A percentile compares a stretch with the other conserved stretches of the same genome.
These are phyloP conservation scores for Rhynchospora pubera DNA, from an alignment of 176 grass and related monocot species.

Conservation along the genomic window DNA sequence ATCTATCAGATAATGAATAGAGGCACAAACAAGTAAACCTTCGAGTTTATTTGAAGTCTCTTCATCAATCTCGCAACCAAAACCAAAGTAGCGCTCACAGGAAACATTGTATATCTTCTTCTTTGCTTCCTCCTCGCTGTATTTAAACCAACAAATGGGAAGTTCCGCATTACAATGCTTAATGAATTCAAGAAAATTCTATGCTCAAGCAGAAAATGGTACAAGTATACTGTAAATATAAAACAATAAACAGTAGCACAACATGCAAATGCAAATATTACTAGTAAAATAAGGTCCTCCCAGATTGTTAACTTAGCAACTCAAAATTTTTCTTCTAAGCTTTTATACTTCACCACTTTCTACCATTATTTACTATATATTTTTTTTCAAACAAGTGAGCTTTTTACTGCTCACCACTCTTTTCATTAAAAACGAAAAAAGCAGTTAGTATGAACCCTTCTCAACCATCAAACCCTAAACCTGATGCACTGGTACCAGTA, in stretches of 20 bases:
- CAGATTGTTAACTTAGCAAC: not conserved
- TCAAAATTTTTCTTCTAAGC: not conserved
- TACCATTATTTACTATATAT: too few species aligned
- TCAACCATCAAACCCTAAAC: too few species aligned
- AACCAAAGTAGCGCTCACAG: constrained; percentile 75
- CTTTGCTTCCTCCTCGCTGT: constrained; percentile 78
- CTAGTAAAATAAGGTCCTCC: not conserved
- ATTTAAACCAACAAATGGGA: not conserved
- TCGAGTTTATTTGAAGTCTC: constrained; percentile 95
- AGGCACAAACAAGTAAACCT: constrained; percentile 26
- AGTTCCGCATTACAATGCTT: not conserved
- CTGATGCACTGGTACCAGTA: too few species aligned
- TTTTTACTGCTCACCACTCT: not conserved
- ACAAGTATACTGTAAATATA: not conserved
- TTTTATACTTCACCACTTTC: not conserved
- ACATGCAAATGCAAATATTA: not conserved
- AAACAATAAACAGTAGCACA: not conserved
- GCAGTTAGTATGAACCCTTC: too few species aligned
- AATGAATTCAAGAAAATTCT: not conserved
- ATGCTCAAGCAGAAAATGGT: not conserved
- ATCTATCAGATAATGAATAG: not conserved
- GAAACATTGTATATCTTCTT: constrained; percentile 93
- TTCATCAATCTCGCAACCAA: constrained; percentile 83
- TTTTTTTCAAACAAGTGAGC: too few species aligned
- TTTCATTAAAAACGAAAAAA: not conserved